phyloP scores from a whole-genome alignment of 345 rosid species.

The Linum trigynum region DNA sequence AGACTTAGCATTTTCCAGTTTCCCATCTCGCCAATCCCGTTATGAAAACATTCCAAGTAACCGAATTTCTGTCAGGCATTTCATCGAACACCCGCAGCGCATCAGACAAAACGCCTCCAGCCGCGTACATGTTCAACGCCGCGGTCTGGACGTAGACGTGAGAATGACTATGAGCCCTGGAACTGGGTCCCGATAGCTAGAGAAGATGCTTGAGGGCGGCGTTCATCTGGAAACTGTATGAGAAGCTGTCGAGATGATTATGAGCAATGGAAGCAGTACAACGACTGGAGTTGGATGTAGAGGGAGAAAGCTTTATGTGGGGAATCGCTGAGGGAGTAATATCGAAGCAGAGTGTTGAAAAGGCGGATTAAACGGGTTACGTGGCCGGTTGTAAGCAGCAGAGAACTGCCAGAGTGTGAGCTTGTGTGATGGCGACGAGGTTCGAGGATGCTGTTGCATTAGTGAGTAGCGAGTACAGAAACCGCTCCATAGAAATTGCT shows the following conservation, averaged over 20 bases:
- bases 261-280: conserved; percentile 15
- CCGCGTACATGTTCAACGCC: conserved; percentile 36
- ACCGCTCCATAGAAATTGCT: background rate
- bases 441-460: conserved; percentile 15
- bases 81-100: conserved; percentile 49
- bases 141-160: conserved; percentile 70
- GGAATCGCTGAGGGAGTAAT: conserved; percentile 33
- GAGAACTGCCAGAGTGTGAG: conserved; percentile 25
- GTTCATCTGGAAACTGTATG: conserved; percentile 45
- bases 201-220: conserved; percentile 21
- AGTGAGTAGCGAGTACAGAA: conserved; percentile 22
- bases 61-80: conserved; percentile 54
- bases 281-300: conserved; percentile 36
- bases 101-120: conserved; percentile 19
- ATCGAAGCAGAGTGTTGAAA: conserved; percentile 48
- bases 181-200: conserved; percentile 37
- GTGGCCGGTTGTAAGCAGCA: conserved; percentile 27
- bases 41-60: conserved; percentile 78
- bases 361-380: conserved; percentile 23
- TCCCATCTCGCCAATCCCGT: conserved; percentile 59
- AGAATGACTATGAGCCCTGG: conserved; percentile 38
- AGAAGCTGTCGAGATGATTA: conserved; percentile 35
- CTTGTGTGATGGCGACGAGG: conserved; percentile 20
- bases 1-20: conserved; percentile 43
- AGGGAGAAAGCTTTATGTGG: conserved; percentile 40